phyloP scores from a whole-genome alignment of 2,329 filamentous ascomycete species.

The Phaeosphaeria sp. region DNA sequence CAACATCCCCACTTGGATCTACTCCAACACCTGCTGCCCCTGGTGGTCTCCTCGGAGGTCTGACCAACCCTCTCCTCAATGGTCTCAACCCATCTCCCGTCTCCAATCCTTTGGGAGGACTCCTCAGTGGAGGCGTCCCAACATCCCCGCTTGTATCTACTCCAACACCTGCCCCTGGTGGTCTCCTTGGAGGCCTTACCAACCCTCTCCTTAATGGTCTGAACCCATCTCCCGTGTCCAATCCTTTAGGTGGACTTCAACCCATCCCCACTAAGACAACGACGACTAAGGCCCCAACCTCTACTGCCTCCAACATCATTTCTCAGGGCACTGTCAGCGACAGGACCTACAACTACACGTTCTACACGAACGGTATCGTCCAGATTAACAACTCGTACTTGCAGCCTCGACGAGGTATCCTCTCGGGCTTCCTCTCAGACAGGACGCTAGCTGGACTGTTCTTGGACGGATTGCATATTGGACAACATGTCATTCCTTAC shows the following conservation, averaged over 20 bases:
- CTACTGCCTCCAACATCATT: slow-evolving; percentile 8
- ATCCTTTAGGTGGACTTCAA: slow-evolving; percentile 1
- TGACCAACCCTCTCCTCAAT: too few species aligned
- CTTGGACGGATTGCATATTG: slow-evolving; percentile 23
- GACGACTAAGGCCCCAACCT: not conserved
- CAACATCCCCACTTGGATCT: not conserved
- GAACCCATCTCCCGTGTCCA: not conserved
- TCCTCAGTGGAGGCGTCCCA: not conserved
- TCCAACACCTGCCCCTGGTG: not conserved
- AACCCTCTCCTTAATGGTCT: not conserved
- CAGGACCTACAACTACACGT: slow-evolving; percentile 17
- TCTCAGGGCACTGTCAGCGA: slow-evolving; percentile 16
- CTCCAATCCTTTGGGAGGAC: not conserved
- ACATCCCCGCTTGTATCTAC: not conserved
- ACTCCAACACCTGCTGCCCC: not conserved
- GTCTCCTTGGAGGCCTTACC: slow-evolving; percentile 1
- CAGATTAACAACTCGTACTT: slow-evolving; percentile 22
- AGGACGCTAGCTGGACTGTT: slow-evolving; percentile 20
- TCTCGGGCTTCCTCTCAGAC: slow-evolving; percentile 17
- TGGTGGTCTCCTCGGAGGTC: not conserved
- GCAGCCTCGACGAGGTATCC: slow-evolving; percentile 13
- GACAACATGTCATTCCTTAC: slow-evolving; percentile 20
- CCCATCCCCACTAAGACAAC: not conserved
- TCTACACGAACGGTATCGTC: slow-evolving; percentile 20
- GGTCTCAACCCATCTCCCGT: not conserved